Base-by-base conservation (phyloP, 2,329 filamentous ascomycete species). In the Aureobasidium mangrovei region DNA sequence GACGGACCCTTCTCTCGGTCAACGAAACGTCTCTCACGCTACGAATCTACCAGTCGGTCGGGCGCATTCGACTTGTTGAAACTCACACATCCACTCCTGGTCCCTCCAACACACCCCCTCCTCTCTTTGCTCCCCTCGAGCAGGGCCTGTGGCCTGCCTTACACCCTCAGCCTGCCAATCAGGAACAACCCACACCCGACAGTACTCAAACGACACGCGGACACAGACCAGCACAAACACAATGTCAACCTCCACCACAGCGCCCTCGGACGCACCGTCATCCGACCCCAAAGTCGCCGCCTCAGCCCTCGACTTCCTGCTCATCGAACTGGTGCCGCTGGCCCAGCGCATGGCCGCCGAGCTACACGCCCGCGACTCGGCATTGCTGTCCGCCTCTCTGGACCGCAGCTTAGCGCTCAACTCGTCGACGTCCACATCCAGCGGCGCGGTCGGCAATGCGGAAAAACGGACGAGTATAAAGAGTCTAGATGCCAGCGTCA, bases 301-400 rank as follows among this genome's bases (percentile, higher is more conserved):
- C 55, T 93, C 91, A 45, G 90, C 87, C 68, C 83, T 98, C 64
- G 93, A 98, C 71, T 86, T 98, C 63, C 81, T 98, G 55, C 81
- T 98, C 63, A 97, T 97, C 67, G 93, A 98, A 74, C 82, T 98
- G 54, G 93, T 98, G 12, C 93, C 93, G 38, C 85, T 97, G 76
- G 88, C 91, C 4, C 89, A 94, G 70, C 84, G 93, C 60, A 79
- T 97, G 58, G 84, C 88, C 26, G 81, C 84, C 65, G 85, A 93
- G 65, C 77, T 89, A 4, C 81, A 83, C 56, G 73, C 72, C 31
- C 67, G 71, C 51, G 69, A 77, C 57, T 68, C 75, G 59, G 70
- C 70, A 27, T 57, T 74, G 58, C 61, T 51, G 9, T 33, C 53
- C 10, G 24, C 18, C 1, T 27, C 18, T 4, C 38, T 52, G 24